These are phyloP conservation scores for Actinomortierella ambigua DNA, from an alignment of 371 early-diverging fungal genomes.

Conservation along the genomic window DNA sequence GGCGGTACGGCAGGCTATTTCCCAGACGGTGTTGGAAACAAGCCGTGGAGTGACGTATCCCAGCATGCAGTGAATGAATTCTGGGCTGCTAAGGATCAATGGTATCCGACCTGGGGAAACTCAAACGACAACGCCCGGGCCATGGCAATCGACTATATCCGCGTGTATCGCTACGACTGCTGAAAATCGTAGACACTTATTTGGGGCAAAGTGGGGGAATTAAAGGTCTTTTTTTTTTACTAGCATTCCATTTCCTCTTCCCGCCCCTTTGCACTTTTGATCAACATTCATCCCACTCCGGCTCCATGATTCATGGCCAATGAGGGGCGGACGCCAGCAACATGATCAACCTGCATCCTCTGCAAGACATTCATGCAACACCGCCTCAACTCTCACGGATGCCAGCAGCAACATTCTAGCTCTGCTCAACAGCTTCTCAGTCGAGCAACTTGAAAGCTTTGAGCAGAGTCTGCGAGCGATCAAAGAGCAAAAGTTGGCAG, in stretches of 20 bases:
- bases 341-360: too few species aligned
- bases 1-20: conserved; percentile 70
- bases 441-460: neutral
- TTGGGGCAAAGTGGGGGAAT: too few species aligned
- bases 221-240: too few species aligned
- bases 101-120: conserved; percentile 63
- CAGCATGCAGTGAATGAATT: conserved; percentile 56
- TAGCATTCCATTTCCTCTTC: too few species aligned
- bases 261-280: too few species aligned
- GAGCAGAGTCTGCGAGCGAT: conserved; percentile 2
- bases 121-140: conserved; percentile 53
- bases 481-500: conserved; percentile 1
- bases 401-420: conserved; percentile 3
- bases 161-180: conserved; percentile 32
- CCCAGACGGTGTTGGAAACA: conserved; percentile 53
- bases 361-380: too few species aligned
- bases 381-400: too few species aligned
- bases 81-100: conserved; percentile 51
- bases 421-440: conserved; percentile 3
- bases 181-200: too few species aligned
- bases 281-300: too few species aligned
- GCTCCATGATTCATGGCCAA: too few species aligned
- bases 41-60: conserved; percentile 46
- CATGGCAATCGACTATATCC: conserved; percentile 62
- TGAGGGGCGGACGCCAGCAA: too few species aligned